Evolutionary conservation across 2,329 filamentous ascomycete genomes (phyloP), one percentile per base, ranked within the genome.

Genomic region (Ophiosphaerella korrae): DNA sequence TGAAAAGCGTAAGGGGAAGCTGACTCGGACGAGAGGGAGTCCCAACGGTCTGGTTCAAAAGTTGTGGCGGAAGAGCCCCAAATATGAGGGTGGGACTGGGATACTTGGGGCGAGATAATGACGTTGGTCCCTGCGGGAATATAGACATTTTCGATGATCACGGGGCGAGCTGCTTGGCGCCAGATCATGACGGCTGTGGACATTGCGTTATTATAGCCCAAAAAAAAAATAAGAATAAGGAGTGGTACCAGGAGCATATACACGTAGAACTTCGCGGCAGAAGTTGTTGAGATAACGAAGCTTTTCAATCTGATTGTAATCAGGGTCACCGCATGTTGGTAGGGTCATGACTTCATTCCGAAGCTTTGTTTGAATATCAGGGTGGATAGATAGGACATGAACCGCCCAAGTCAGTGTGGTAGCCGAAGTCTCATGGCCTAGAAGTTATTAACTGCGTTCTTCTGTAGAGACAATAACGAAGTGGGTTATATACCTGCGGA

Each of bases 1-100:
- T 52, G 41, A 21, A 55, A 42, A 6, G 64, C 62, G 43, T 62
- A 65, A 5, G 60, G 62, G 29, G 45, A 46, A 38, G 39, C 41
- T 26, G 35, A 14, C 48, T 55, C 34, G 11, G 47, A 12, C n/a
- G 39, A 21, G 34, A 51, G 44, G 3, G 43, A 44, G 36, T 52
- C 38, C 53, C 53, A 56, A 34, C 53, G 49, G 11, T 56, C 53
- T 38, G 53, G 53, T 11, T 52, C 39, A 38, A 56, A 49, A 9
- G 13, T 21, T 16, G 14, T 23, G 14, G 49, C 48, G 26, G 33
- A 34, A 11, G 38, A 23, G 36, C 52, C 52, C 48, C 48, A 55
- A 26, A 55, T 49, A 16, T 38, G 26, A 3, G 52, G 44, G 37
- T 55, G 43, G 18, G 35, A 55, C n/a, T 55, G 52, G 11, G 40